Conservation (phyloP, 257 asterid species). For the Jacaranda mimosifolia region DNA sequence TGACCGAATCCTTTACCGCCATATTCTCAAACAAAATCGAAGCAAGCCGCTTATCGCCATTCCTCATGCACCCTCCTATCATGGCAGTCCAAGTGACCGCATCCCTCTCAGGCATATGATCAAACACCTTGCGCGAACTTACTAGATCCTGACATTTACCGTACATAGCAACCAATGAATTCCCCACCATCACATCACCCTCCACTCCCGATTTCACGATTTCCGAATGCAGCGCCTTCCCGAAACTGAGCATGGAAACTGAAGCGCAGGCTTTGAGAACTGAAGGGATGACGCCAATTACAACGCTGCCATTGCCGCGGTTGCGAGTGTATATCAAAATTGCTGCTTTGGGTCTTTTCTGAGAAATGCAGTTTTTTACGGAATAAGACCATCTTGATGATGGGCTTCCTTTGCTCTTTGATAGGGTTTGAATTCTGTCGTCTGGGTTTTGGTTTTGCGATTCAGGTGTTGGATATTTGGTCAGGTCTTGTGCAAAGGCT, state of each 20-base stretch:
- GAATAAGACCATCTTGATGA: constrained; percentile 47
- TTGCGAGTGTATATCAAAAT: constrained; percentile 55
- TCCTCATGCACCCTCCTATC: constrained; percentile 72
- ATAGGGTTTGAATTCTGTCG: background rate
- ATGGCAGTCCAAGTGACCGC: constrained; percentile 77
- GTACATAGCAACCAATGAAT: constrained; percentile 73
- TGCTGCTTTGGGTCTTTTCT: constrained; percentile 58
- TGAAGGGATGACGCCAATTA: constrained; percentile 58
- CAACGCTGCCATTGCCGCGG: constrained; percentile 45
- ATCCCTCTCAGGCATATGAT: constrained; percentile 69
- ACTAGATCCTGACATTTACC: constrained; percentile 63
- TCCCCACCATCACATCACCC: constrained; percentile 70
- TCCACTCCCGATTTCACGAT: constrained; percentile 61
- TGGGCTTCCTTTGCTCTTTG: constrained; percentile 31
- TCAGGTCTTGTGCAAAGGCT: constrained; percentile 8
- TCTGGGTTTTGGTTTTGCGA: background rate
- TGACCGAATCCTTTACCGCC: constrained; percentile 55
- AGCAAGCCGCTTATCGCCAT: constrained; percentile 49
- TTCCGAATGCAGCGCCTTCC: constrained; percentile 66
- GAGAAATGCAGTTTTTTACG: constrained; percentile 47
- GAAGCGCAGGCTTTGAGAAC: constrained; percentile 82
- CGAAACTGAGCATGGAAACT: constrained; percentile 51
- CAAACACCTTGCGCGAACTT: constrained; percentile 71
- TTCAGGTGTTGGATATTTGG: constrained; percentile 21
- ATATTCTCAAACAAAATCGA: constrained; percentile 52